A percentile compares a stretch with the other conserved stretches of the same genome.
Conservation (phyloP, 164 flowering plant genomes). For the Macadamia integrifolia region DNA sequence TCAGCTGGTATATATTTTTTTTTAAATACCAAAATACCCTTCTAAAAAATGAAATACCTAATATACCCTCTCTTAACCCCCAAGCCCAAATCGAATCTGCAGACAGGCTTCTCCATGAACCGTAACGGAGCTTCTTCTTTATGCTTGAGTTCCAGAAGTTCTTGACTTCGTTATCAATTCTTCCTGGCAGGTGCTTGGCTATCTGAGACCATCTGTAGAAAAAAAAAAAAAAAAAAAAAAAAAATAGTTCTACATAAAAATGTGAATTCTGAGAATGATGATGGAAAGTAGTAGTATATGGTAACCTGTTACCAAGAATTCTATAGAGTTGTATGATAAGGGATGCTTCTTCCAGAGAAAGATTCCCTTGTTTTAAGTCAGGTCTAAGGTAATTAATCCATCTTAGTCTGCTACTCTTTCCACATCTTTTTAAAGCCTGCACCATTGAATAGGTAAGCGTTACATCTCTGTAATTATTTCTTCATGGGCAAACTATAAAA, state of each 20-base stretch:
- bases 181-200: constrained; percentile 26
- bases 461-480: neutral
- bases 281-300: neutral
- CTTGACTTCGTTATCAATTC: constrained; percentile 94
- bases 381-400: too few species aligned
- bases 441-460: neutral
- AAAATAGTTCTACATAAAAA: neutral
- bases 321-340: constrained; percentile 82
- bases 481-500: neutral
- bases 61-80: too few species aligned
- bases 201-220: constrained; percentile 65
- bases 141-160: constrained; percentile 82
- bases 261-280: neutral
- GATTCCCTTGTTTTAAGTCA: constrained; percentile 65
- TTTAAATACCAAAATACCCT: too few species aligned
- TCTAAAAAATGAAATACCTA: too few species aligned
- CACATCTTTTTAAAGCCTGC: constrained; percentile 82
- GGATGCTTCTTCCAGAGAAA: constrained; percentile 69
- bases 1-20: too few species aligned
- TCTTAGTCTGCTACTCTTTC: constrained; percentile 69
- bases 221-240: neutral
- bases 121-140: constrained; percentile 60
- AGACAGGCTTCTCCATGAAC: constrained; percentile 53
- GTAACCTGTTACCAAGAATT: constrained; percentile 77
- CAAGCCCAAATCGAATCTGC: constrained; percentile 32